Evolutionary conservation across 306 rosid genomes (phyloP).

Genomic region (Lathyrus tuberosus): DNA sequence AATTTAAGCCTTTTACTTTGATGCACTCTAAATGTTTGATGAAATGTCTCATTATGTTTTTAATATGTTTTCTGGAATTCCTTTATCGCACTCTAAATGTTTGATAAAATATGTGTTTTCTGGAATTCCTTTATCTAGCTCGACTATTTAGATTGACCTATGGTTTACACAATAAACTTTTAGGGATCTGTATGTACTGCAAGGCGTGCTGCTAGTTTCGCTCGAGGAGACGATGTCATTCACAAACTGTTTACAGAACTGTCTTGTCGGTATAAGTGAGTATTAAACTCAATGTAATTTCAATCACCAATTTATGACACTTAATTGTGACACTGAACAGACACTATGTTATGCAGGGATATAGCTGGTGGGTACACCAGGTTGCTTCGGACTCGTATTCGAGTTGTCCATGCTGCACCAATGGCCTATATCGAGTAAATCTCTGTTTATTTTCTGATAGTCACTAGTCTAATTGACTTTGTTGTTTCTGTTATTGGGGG

Average conservation of each 20-base stretch:
- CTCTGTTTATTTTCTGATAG: slow-evolving; percentile 20
- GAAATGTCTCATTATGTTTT: too few relatives aligned
- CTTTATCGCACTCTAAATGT: too few relatives aligned
- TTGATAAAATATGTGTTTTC: too few relatives aligned
- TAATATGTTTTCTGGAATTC: too few relatives aligned
- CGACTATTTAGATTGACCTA: slow-evolving; percentile 11
- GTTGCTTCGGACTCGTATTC: slow-evolving; percentile 84
- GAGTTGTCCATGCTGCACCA: slow-evolving; percentile 96
- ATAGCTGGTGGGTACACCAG: slow-evolving; percentile 95
- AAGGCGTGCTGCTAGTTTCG: slow-evolving; percentile 81
- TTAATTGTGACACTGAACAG: slow-evolving; percentile 31
- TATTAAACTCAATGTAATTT: slow-evolving; percentile 24
- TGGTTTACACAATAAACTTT: slow-evolving; percentile 20
- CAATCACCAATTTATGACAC: neutral
- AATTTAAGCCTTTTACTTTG: too few relatives aligned
- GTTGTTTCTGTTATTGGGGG: neutral
- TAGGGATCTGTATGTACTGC: slow-evolving; percentile 80
- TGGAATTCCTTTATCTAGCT: slow-evolving; percentile 26
- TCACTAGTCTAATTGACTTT: slow-evolving; percentile 22
- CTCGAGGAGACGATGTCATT: slow-evolving; percentile 87
- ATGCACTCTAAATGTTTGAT: too few relatives aligned
- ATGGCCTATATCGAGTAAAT: slow-evolving; percentile 93
- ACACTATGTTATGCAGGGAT: slow-evolving; percentile 59
- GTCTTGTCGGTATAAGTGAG: slow-evolving; percentile 87
- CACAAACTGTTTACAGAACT: slow-evolving; percentile 91